Percentiles rank a stretch among this genome's conserved stretches.
phyloP scores from a whole-genome alignment of 2,329 filamentous ascomycete genomes.

The Penicillium vulpinum region DNA sequence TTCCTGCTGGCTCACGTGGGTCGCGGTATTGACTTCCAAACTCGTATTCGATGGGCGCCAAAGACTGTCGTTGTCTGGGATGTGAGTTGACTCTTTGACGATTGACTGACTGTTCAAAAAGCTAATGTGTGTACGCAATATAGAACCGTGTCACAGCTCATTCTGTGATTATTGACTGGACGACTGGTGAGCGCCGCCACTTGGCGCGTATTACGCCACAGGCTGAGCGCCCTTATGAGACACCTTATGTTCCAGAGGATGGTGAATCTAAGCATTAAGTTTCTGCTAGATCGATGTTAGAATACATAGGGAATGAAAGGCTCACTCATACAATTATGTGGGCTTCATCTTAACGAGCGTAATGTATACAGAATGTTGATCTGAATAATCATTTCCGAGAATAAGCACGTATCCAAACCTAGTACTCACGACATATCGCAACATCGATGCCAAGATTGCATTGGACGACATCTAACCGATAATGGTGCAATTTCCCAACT shows the following conservation, averaged over 20 bases:
- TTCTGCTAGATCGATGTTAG: background rate
- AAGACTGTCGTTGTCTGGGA: slow-evolving; percentile 38
- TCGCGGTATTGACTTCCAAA: slow-evolving; percentile 27
- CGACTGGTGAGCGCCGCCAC: slow-evolving; percentile 30
- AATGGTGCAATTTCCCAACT: background rate
- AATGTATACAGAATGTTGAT: too few species aligned
- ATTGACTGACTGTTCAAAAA: slow-evolving; percentile 32
- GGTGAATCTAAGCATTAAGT: background rate
- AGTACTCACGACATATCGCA: background rate
- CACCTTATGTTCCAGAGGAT: slow-evolving; percentile 15
- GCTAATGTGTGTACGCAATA: background rate
- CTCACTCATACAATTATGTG: background rate
- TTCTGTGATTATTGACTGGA: slow-evolving; percentile 38
- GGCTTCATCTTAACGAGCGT: background rate
- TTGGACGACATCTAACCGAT: background rate
- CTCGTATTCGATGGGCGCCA: slow-evolving; percentile 27
- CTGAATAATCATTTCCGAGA: too few species aligned
- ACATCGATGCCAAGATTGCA: background rate
- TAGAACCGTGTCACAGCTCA: slow-evolving; percentile 41
- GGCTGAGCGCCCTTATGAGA: slow-evolving; percentile 29
- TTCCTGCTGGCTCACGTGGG: slow-evolving; percentile 23
- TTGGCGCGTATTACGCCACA: slow-evolving; percentile 32
- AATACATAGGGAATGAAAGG: background rate
- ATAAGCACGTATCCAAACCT: background rate
- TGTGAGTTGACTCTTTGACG: slow-evolving; percentile 38